Percentiles rank a stretch among this genome's conserved stretches.
Evolutionary conservation across 306 rosid species (phyloP).

Genomic region (Citrullus mucosospermus): DNA sequence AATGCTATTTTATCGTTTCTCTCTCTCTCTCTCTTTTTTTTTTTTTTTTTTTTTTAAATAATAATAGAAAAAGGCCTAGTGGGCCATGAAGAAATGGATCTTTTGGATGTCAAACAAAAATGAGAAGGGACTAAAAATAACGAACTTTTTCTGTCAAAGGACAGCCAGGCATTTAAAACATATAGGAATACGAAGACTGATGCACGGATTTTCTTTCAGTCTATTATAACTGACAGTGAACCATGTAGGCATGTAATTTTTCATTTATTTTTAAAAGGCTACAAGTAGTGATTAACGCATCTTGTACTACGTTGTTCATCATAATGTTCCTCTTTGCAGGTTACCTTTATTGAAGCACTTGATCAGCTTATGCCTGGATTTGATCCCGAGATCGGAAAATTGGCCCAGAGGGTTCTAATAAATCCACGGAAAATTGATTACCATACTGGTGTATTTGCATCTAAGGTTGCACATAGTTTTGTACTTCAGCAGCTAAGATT

Average conservation of each 20-base stretch:
- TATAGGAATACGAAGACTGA: background rate
- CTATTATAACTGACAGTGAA: background rate
- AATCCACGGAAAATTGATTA: constrained; percentile 88
- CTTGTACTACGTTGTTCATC: constrained; percentile 7
- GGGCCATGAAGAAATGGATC: background rate
- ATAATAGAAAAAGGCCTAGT: background rate
- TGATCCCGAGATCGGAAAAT: constrained; percentile 98
- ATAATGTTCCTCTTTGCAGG: constrained; percentile 38
- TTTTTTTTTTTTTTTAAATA: too few relatives aligned
- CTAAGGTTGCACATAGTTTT: constrained; percentile 52
- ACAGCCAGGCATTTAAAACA: background rate
- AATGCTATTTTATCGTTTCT: too few relatives aligned
- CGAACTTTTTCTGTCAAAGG: background rate
- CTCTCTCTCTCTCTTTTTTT: too few relatives aligned
- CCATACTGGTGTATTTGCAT: constrained; percentile 90
- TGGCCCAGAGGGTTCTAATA: constrained; percentile 91
- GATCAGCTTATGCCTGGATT: constrained; percentile 99
- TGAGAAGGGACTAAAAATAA: background rate
- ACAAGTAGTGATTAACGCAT: background rate
- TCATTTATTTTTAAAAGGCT: background rate
- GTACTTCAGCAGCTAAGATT: constrained; percentile 7
- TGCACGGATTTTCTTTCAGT: background rate
- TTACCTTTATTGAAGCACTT: constrained; percentile 89
- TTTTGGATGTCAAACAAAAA: background rate
- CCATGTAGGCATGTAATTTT: background rate